Conservation (phyloP, 2,329 filamentous ascomycete species). For the Aulographum hederae region DNA sequence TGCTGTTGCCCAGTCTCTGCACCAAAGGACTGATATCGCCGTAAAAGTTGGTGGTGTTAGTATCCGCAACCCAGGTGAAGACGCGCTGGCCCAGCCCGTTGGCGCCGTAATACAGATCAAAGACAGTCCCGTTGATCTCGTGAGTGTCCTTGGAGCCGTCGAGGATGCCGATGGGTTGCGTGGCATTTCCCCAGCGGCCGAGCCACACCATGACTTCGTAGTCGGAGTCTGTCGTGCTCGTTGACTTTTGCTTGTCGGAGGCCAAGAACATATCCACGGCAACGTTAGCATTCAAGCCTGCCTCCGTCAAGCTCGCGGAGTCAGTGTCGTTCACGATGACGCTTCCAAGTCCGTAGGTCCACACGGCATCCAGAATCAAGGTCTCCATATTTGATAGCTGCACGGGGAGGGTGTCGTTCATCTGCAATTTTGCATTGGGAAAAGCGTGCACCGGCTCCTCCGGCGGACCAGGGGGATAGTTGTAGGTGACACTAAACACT, state of each 20-base stretch:
- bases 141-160: slow-evolving; percentile 15
- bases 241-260: slow-evolving; percentile 20
- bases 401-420: slow-evolving; percentile 22
- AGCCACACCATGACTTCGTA: slow-evolving; percentile 43
- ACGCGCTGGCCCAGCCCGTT: slow-evolving; percentile 27
- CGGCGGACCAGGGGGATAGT: neutral
- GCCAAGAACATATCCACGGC: slow-evolving; percentile 42
- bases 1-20: slow-evolving; percentile 17
- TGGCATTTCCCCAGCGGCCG: slow-evolving; percentile 25
- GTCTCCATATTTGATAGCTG: slow-evolving; percentile 19
- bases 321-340: slow-evolving; percentile 17
- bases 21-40: slow-evolving; percentile 30
- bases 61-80: slow-evolving; percentile 29
- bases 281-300: slow-evolving; percentile 32
- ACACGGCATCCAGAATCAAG: slow-evolving; percentile 28
- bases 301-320: slow-evolving; percentile 12
- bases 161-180: slow-evolving; percentile 28
- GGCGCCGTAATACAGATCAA: slow-evolving; percentile 24
- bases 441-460: slow-evolving; percentile 33
- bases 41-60: slow-evolving; percentile 21
- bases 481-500: no score
- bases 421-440: slow-evolving; percentile 32
- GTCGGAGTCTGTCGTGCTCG: slow-evolving; percentile 17
- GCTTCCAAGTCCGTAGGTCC: slow-evolving; percentile 32
- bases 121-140: slow-evolving; percentile 22